Percentiles rank a stretch among this genome's conserved stretches.
Conservation (phyloP, 2,329 filamentous ascomycete species). For the Mycosphaerella arachidis region DNA sequence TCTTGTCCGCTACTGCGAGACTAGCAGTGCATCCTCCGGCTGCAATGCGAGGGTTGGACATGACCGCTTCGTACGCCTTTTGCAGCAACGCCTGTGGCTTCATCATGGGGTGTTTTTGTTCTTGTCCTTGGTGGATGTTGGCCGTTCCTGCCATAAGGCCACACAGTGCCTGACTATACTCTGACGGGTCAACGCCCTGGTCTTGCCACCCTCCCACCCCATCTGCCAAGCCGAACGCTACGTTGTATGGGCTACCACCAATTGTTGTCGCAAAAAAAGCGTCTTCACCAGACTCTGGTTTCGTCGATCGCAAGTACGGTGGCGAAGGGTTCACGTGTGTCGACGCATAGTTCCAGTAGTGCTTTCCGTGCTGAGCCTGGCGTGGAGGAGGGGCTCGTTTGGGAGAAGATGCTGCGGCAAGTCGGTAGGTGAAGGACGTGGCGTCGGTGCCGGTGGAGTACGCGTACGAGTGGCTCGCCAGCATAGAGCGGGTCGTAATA, state of each 20-base stretch:
- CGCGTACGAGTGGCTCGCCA: conserved; percentile 2
- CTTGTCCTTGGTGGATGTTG: conserved; percentile 39
- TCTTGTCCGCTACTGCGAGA: conserved; percentile 68
- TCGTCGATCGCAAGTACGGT: conserved; percentile 43
- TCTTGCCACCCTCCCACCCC: conserved; percentile 95
- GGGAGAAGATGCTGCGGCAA: conserved; percentile 34
- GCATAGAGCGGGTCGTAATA: conserved; percentile 3
- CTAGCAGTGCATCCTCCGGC: conserved; percentile 92
- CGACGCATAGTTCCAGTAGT: conserved; percentile 34
- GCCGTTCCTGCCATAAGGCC: conserved; percentile 71
- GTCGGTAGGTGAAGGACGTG: conserved; percentile 34
- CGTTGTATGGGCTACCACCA: conserved; percentile 59
- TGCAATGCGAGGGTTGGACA: conserved; percentile 64
- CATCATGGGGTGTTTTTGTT: conserved; percentile 16
- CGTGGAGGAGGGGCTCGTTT: conserved; percentile 30
- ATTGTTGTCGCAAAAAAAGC: conserved; percentile 86
- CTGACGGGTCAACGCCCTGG: conserved; percentile 85
- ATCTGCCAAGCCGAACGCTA: conserved; percentile 87
- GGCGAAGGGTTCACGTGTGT: conserved; percentile 38
- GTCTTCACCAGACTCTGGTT: conserved; percentile 81
- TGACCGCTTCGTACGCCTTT: conserved; percentile 75
- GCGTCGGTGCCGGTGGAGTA: conserved; percentile 7
- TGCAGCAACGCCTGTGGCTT: conserved; percentile 69
- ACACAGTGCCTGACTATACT: conserved; percentile 92
- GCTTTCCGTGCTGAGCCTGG: conserved; percentile 50